Conservation (phyloP, 495 filamentous ascomycete species). For the Saxispiralis lemnorum region DNA sequence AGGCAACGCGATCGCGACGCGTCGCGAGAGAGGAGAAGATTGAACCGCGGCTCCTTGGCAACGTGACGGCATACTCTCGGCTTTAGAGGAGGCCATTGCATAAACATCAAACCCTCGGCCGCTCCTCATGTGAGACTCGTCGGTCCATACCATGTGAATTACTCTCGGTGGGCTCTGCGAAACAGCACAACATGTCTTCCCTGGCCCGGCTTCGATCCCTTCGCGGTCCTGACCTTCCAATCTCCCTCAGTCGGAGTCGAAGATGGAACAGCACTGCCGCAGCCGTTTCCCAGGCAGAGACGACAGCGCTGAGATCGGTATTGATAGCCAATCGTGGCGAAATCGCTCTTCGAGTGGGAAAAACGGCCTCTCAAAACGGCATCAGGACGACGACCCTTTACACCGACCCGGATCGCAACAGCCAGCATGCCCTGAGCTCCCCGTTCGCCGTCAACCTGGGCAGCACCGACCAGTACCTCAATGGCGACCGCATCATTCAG, state of each 20-base stretch:
- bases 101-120: too few relatives aligned
- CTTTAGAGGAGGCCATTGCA: too few relatives aligned
- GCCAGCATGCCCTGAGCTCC: conserved; percentile 77
- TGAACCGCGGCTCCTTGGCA: too few relatives aligned
- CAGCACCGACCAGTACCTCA: conserved; percentile 66
- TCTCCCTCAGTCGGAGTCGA: neutral
- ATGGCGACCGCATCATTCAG: conserved; percentile 77
- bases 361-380: conserved; percentile 70
- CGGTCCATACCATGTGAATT: too few relatives aligned
- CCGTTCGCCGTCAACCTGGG: conserved; percentile 71
- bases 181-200: neutral
- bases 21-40: too few relatives aligned
- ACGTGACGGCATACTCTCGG: too few relatives aligned
- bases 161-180: too few relatives aligned
- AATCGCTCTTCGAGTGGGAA: conserved; percentile 80
- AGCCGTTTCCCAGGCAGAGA: neutral
- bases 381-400: conserved; percentile 90
- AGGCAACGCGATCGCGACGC: too few relatives aligned
- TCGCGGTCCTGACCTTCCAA: neutral
- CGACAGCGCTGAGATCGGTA: conserved; percentile 42
- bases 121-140: too few relatives aligned
- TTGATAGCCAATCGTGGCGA: conserved; percentile 94
- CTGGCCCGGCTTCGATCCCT: neutral
- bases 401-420: conserved; percentile 71
- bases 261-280: conserved; percentile 8